These are phyloP conservation scores for Pseudodiploospora longispora DNA, from an alignment of 2,329 filamentous ascomycete species.

Conservation along the genomic window DNA sequence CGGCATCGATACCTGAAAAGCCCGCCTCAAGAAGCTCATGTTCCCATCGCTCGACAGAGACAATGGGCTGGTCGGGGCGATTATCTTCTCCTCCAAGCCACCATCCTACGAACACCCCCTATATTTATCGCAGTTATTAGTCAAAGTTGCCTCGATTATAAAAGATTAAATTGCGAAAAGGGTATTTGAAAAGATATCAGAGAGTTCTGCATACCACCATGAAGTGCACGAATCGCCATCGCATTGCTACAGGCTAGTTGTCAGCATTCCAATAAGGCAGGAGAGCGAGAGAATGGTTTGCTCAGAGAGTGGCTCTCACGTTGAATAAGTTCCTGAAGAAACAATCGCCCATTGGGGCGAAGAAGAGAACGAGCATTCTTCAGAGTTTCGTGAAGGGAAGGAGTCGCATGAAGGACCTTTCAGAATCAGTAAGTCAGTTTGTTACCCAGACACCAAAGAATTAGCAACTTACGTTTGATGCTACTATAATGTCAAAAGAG, in stretches of 20 bases:
- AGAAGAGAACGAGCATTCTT: slow-evolving; percentile 1
- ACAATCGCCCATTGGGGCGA: slow-evolving; percentile 1
- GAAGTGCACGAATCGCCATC: background rate
- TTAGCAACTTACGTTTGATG: slow-evolving; percentile 1
- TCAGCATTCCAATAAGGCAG: background rate
- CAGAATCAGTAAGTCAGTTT: background rate
- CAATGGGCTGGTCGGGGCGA: slow-evolving; percentile 18
- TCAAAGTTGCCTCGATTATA: background rate
- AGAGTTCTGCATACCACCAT: background rate
- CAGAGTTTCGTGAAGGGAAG: background rate
- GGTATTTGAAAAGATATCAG: background rate
- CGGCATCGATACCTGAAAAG: slow-evolving; percentile 12
- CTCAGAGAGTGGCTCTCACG: background rate
- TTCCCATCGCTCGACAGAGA: slow-evolving; percentile 18
- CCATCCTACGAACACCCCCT: slow-evolving; percentile 24
- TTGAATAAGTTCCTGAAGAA: slow-evolving; percentile 1
- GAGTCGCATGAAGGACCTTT: slow-evolving; percentile 6
- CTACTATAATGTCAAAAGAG: slow-evolving; percentile 5
- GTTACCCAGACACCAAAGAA: background rate
- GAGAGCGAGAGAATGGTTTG: background rate
- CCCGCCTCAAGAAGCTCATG: slow-evolving; percentile 17
- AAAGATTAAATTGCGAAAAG: background rate
- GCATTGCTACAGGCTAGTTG: background rate
- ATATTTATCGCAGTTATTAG: slow-evolving; percentile 15
- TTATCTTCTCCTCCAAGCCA: slow-evolving; percentile 25